phyloP scores from a whole-genome alignment of 2,329 filamentous ascomycete genomes.

The Fusarium odoratissimum region DNA sequence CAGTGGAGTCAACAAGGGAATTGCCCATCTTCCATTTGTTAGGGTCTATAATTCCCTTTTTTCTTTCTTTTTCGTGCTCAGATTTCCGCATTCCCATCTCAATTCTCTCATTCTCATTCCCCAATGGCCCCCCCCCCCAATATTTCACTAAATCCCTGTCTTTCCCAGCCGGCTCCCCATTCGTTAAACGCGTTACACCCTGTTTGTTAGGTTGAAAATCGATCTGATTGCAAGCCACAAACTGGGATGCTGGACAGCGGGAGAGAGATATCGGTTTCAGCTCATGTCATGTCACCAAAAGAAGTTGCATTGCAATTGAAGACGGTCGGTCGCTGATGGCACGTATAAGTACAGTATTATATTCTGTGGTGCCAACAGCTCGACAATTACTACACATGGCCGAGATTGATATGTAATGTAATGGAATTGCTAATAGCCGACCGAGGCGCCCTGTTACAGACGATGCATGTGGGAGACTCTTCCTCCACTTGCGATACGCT shows the following conservation, averaged over 20 bases:
- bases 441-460: conserved; percentile 8
- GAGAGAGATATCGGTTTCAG: conserved; percentile 11
- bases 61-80: not conserved
- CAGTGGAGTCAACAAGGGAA: conserved; percentile 1
- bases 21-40: conserved; percentile 5
- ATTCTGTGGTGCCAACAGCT: not conserved
- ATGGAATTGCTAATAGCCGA: conserved; percentile 7
- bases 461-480: conserved; percentile 1
- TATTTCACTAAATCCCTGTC: not conserved
- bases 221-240: conserved; percentile 24
- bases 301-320: not conserved
- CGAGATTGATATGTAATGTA: not conserved
- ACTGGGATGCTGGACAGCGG: conserved; percentile 2
- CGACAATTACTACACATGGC: not conserved
- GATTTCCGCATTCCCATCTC: conserved; percentile 17
- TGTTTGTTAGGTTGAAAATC: conserved; percentile 9
- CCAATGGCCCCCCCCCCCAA: not conserved
- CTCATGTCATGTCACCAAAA: conserved; percentile 4
- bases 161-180: conserved; percentile 2
- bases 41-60: not conserved
- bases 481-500: conserved; percentile 10
- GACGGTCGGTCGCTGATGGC: not conserved
- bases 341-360: not conserved
- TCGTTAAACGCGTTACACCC: not conserved
- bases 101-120: not conserved